Percentiles rank a stretch among this genome's conserved stretches.
These are phyloP conservation scores for Pichia sp. DNA, from an alignment of 1,139 yeast species.

Conservation along the genomic window DNA sequence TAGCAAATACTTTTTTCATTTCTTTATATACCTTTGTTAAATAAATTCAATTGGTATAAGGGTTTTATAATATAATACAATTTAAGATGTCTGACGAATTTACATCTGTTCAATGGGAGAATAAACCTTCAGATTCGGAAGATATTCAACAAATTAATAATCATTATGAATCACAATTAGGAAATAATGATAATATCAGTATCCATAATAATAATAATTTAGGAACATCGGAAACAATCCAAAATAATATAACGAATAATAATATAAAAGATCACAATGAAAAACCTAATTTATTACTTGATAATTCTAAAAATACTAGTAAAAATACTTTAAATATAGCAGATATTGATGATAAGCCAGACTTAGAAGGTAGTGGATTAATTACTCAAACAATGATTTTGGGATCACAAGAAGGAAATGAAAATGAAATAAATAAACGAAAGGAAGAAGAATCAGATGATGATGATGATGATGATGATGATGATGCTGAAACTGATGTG, in stretches of 20 bases:
- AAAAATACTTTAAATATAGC: neutral
- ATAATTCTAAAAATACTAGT: neutral
- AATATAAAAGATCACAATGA: neutral
- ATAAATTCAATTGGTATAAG: too few relatives aligned
- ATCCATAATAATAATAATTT: neutral
- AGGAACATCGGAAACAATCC: neutral
- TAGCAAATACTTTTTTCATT: too few relatives aligned
- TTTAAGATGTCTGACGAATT: slow-evolving; percentile 38
- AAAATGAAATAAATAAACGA: neutral
- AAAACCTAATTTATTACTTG: too few relatives aligned
- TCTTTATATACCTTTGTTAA: too few relatives aligned
- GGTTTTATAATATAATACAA: too few relatives aligned
- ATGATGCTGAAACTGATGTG: neutral
- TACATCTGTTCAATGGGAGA: slow-evolving; percentile 54
- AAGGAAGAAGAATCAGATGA: neutral
- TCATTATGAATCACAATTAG: neutral
- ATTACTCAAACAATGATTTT: slow-evolving; percentile 15
- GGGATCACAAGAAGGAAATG: slow-evolving; percentile 4
- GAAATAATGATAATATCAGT: neutral
- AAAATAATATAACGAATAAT: too few relatives aligned
- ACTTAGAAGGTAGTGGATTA: slow-evolving; percentile 13
- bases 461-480: neutral
- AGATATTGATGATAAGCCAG: neutral
- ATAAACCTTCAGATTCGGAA: slow-evolving; percentile 32
- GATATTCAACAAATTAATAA: too few relatives aligned